Conservation (phyloP, 345 rosid genomes). For the Hevea brasiliensis region DNA sequence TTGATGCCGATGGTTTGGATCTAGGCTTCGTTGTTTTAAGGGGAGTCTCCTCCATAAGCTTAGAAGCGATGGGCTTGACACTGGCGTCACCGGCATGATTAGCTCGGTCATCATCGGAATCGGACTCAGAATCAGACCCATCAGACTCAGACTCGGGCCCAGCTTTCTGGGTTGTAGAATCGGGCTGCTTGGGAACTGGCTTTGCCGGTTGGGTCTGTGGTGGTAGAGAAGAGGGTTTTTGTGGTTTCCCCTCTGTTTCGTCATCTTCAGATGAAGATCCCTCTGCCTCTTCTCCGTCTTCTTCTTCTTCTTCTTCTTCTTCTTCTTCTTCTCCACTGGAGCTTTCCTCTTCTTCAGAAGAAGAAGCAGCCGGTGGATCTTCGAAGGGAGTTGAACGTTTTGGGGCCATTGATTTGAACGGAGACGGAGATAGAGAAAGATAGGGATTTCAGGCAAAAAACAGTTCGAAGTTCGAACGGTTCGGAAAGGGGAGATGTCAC, state of each 20-base stretch:
- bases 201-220: neutral
- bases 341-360: slow-evolving; percentile 24
- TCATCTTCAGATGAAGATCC: slow-evolving; percentile 9
- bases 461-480: too few relatives aligned
- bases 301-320: slow-evolving; percentile 31
- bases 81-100: neutral
- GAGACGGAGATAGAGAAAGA: neutral
- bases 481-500: too few relatives aligned
- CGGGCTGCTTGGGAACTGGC: neutral
- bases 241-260: neutral
- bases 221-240: neutral
- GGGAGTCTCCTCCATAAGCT: slow-evolving; percentile 10
- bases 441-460: neutral
- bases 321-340: slow-evolving; percentile 29
- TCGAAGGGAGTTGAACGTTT: slow-evolving; percentile 31
- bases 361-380: slow-evolving; percentile 33
- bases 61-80: slow-evolving; percentile 12
- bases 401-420: slow-evolving; percentile 27
- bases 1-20: neutral
- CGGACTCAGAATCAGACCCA: neutral
- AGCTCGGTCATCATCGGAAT: neutral
- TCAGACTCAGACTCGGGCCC: neutral
- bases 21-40: neutral
- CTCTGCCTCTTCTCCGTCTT: slow-evolving; percentile 23
- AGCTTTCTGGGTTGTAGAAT: neutral